Evolutionary conservation across 208 protist genomes (phyloP), one percentile per base, ranked within the genome.

Genomic region (Tritrichomonas foetus): DNA sequence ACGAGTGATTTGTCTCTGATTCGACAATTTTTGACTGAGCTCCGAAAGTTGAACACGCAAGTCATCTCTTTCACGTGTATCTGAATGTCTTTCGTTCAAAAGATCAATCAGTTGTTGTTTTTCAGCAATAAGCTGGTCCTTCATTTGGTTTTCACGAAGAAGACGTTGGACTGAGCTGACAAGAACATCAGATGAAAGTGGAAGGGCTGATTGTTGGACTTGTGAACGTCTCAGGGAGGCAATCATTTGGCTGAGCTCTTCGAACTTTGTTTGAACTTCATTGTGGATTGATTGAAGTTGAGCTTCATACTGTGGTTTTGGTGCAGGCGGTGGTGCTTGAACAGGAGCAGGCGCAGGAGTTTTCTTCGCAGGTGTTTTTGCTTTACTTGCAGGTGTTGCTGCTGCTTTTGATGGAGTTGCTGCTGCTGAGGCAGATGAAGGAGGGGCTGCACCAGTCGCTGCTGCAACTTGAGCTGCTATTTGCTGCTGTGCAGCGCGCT

Each of bases 101-200:
- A 89, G 33, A 33, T 89, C 47, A 33, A 89, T 89, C 2, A 89
- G 47, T 39, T 89, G 47, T 57, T 89, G 78, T 16, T 89, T 89
- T 20, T 89, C 78, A 13, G 78, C 5, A 57, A 89, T 89, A 8
- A 89, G 78, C 20, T 27, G 20, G 16, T 89, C 78, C 44, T 89
- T 89, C 27, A 57, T 3, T 50, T 89, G 41, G 27, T 89, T 89
- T 20, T 89, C 78, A 20, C 30, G 41, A 39, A 89, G 22, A 36
- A 89, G 47, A 8, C 78, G 41, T 39, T 89, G 41, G 5, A 89
- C 78, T 44, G 78, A 89, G 1, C 41, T 49, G 16, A 89, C 47
- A 0, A 89, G 27, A 20, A 89, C 44, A 50, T 89, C 78, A 22
- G 78, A 89, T 53, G 78, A 89, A n/a, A 53, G 78, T 33, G 78